phyloP scores from a whole-genome alignment of 1,284 basidiomycete genomes.

The Heterobasidion irregulare region DNA sequence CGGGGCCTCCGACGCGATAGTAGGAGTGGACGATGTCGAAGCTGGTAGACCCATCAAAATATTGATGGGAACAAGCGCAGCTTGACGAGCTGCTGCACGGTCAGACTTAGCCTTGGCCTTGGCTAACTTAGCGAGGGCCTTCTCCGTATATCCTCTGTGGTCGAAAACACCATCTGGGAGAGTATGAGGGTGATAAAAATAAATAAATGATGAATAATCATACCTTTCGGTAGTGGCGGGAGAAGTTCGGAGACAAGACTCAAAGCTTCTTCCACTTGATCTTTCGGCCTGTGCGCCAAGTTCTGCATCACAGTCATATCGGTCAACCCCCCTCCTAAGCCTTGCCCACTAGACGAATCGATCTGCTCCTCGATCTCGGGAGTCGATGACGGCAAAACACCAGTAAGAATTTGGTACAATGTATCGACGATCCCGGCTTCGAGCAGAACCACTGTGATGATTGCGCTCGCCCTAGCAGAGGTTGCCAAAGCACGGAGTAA shows the following conservation, averaged over 20 bases:
- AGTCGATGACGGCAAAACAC: conserved; percentile 69
- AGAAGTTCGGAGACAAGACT: conserved; percentile 84
- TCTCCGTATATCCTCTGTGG: conserved; percentile 83
- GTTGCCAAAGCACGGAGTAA: conserved; percentile 84
- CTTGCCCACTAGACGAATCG: conserved; percentile 53
- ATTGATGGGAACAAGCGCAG: conserved; percentile 19
- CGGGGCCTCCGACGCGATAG: conserved; percentile 16
- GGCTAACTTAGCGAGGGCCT: conserved; percentile 62
- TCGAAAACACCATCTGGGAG: conserved; percentile 86
- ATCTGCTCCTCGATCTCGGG: conserved; percentile 57
- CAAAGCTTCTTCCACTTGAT: conserved; percentile 90
- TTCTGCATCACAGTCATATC: conserved; percentile 99
- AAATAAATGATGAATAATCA: conserved; percentile 8
- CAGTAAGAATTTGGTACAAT: conserved; percentile 88
- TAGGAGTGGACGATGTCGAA: conserved; percentile 10
- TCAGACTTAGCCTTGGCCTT: conserved; percentile 77
- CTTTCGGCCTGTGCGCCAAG: conserved; percentile 91
- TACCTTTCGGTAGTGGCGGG: conserved; percentile 86
- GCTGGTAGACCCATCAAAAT: conserved; percentile 4
- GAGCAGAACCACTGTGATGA: conserved; percentile 76
- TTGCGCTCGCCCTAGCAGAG: conserved; percentile 78
- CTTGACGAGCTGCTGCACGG: conserved; percentile 57
- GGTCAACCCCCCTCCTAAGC: conserved; percentile 75
- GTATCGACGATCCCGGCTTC: conserved; percentile 89
- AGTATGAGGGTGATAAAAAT: background rate